Evolutionary conservation across 2,329 filamentous ascomycete species (phyloP), one percentile per base, ranked within the genome.

Genomic region (Parafenestella ontariensis): DNA sequence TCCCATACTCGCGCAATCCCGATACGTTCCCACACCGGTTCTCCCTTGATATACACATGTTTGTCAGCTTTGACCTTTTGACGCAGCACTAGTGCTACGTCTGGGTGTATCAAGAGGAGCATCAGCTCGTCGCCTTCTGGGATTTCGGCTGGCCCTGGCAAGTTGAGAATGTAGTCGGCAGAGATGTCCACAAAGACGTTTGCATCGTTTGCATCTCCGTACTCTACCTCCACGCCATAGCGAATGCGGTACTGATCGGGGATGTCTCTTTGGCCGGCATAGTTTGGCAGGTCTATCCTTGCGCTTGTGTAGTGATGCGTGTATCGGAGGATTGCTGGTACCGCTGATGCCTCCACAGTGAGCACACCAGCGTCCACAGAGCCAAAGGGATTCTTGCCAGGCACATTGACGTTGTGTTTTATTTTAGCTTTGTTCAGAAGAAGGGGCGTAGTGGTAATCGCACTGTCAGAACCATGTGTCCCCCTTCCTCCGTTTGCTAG

Each of bases 331-430:
- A 33, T 53, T 20, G 53, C 56, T 3, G 46, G 49, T 20, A 34
- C 56, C 15, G 44, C 28, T 3, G 55, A 60, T 6, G 59, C 58
- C 15, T 52, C 34, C 13, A 56, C 43, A 13, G 43, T 55, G 41
- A 64, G 52, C 7, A 59, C 36, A 21, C 51, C 61, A 7, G 51
- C 58, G 3, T 45, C 44, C 10, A 62, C 50, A 2, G 47, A 46
- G 13, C 62, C 62, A 17, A 57, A 62, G 1, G 57, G 59, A n/a
- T 65, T 62, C 18, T 50, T 45, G 2, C 59, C 59, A 13, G 54
- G 39, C 15, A 55, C 29, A 10, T 46, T 43, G n/a, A 61, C 34
- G 15, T 46, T 20, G 28, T 48, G 40, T 52, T 44, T 18, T 46
- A 15, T 33, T 18, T 29, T 40, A 33, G 15, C 41, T 39, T 15